These are phyloP conservation scores for Yamadazyma takamatsuzukensis DNA, from an alignment of 805 yeast species.

Conservation along the genomic window DNA sequence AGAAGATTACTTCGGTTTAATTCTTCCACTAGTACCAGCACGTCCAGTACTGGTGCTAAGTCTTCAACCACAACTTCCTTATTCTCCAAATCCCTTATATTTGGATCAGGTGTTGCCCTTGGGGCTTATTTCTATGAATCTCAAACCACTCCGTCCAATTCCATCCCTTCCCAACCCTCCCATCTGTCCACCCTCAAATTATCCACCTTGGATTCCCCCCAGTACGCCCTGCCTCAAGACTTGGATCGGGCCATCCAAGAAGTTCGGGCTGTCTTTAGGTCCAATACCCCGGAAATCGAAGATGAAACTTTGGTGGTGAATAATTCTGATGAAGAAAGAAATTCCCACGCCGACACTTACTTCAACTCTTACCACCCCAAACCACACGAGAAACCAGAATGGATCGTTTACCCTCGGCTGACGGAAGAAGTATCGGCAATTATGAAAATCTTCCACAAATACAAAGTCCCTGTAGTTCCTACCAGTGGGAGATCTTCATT, in stretches of 20 bases:
- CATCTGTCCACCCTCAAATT: constrained; percentile 19
- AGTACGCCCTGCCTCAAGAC: constrained; percentile 18
- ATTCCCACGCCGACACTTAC: constrained; percentile 29
- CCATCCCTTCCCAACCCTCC: too few species aligned
- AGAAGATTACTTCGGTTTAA: too few species aligned
- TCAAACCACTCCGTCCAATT: neutral
- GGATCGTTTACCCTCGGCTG: constrained; percentile 58
- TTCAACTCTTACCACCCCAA: constrained; percentile 33
- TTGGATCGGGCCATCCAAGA: constrained; percentile 20
- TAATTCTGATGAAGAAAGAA: constrained; percentile 19
- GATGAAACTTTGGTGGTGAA: constrained; percentile 18
- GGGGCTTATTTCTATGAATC: constrained; percentile 7
- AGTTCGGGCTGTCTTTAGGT: constrained; percentile 13
- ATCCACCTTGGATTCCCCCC: constrained; percentile 16
- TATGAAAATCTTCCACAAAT: constrained; percentile 57
- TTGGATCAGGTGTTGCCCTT: constrained; percentile 4
- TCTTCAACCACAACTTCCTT: too few species aligned
- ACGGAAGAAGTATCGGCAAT: constrained; percentile 66
- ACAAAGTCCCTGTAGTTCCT: constrained; percentile 70
- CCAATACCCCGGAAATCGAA: constrained; percentile 12
- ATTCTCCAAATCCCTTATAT: constrained; percentile 5
- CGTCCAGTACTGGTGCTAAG: too few species aligned
- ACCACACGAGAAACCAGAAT: constrained; percentile 24
- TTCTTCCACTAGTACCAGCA: too few species aligned
- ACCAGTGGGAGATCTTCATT: constrained; percentile 75